Evolutionary conservation across 106 monocot genomes (phyloP), one percentile per base, ranked within the genome.

Genomic region (Acorus calamus): DNA sequence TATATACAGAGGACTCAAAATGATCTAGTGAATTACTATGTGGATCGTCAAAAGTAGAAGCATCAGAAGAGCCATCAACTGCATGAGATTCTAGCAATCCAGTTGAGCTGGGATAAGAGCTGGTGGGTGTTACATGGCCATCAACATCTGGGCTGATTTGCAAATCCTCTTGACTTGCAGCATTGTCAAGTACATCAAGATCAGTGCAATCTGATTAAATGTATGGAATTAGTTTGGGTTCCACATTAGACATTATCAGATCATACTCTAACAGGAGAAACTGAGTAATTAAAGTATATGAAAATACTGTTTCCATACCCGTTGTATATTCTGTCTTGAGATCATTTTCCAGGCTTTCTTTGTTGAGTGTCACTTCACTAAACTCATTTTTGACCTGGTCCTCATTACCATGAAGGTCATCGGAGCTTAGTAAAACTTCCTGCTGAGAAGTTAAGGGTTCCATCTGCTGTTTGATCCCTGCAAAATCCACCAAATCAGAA

Each of bases 391-490:
- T 62, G 56, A 28, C 50, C 11, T 70, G 49, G 66, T 76, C 76
- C 70, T 44, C 54, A 58, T 75, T 50, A 44, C 28, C 52, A 59
- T 28, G 64, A 46, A 55, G 57, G 76, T 78, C 66, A 61, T 75
- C 69, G 60, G 69, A 69, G 61, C 12, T 61, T 48, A 83, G 62
- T 55, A 61, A n/a, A 11, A 73, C 58, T 70, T 81, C 80, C 46
- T 80, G 81, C n/a, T 87, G 64, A 6, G 47, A 59, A 45, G 81
- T 66, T 63, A 82, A 42, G 49, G 88, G 74, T 8, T 85, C 67
- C 74, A 92, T 79, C 51, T 85, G 75, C 55, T 69, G 65, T 60
- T 81, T 81, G 52, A 65, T 49, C 46, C 83, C 98, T 99, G 79
- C 4, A 4, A 41, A 43, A 11, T 41, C 62, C 13, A 58, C 60